Conservation (phyloP, 495 filamentous ascomycete genomes). For the Penicillium bialowiezense region DNA sequence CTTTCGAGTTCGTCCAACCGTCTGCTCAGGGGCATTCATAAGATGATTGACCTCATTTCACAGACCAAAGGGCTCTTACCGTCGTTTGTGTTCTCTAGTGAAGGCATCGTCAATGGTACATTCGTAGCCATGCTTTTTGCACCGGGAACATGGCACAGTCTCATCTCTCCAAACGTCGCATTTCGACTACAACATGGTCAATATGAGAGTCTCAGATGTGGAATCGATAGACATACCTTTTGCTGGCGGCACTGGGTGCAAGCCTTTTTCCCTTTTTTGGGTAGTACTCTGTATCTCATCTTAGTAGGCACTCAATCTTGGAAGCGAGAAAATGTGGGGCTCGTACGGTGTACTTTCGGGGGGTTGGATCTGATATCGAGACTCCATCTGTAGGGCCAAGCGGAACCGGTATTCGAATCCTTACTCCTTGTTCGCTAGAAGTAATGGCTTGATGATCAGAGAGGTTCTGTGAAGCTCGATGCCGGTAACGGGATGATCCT, state of each 20-base stretch:
- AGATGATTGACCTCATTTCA: not conserved
- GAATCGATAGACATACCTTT: constrained; percentile 25
- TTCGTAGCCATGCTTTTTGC: constrained; percentile 31
- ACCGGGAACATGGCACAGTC: constrained; percentile 35
- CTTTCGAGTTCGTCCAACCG: constrained; percentile 36
- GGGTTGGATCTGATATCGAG: not conserved
- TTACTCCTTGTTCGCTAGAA: not conserved
- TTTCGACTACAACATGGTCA: constrained; percentile 28
- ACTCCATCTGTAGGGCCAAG: not conserved
- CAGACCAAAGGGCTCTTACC: constrained; percentile 21
- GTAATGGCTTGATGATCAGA: not conserved
- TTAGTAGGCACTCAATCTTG: constrained; percentile 2
- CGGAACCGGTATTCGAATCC: not conserved
- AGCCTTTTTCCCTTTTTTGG: constrained; percentile 41
- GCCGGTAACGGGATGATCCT: constrained; percentile 9
- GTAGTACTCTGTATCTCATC: constrained; percentile 23
- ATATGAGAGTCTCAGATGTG: not conserved
- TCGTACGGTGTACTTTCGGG: constrained; percentile 16
- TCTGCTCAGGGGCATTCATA: constrained; percentile 10
- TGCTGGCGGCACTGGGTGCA: constrained; percentile 47
- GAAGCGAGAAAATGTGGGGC: not conserved
- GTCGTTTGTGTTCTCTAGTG: constrained; percentile 43
- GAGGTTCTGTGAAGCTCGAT: not conserved
- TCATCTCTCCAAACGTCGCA: constrained; percentile 40
- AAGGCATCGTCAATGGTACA: constrained; percentile 44